Conservation (phyloP, 305 asterid genomes). For the Salvia sclarea region DNA sequence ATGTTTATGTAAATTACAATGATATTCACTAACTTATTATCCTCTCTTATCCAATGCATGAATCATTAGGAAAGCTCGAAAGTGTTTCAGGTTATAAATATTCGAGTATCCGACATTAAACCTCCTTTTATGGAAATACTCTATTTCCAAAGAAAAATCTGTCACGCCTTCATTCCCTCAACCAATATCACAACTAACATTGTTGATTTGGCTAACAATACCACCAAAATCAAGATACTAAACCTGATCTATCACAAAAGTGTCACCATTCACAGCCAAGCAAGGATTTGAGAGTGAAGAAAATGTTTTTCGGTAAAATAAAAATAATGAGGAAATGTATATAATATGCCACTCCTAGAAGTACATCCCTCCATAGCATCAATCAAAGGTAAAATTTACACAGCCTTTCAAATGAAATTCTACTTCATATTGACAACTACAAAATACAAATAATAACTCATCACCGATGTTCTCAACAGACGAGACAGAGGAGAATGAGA, state of each 20-base stretch:
- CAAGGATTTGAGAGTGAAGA: not conserved
- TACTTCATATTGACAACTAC: conserved; percentile 40
- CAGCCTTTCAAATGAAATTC: conserved; percentile 19
- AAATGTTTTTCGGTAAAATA: not conserved
- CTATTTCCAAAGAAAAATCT: too few species aligned
- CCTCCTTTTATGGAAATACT: too few species aligned
- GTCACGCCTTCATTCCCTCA: not conserved
- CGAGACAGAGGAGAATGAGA: conserved; percentile 15
- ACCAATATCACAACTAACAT: not conserved
- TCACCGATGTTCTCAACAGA: conserved; percentile 23
- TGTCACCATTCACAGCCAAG: not conserved
- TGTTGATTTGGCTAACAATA: not conserved
- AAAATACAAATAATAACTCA: conserved; percentile 21
- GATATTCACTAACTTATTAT: too few species aligned
- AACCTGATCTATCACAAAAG: too few species aligned
- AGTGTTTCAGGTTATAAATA: too few species aligned
- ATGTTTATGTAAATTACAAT: too few species aligned
- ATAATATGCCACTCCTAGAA: not conserved
- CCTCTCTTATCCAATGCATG: too few species aligned
- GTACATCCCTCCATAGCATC: not conserved
- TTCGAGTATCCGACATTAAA: too few species aligned
- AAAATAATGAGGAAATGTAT: not conserved
- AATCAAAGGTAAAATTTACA: conserved; percentile 24
- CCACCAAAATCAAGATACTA: too few species aligned
- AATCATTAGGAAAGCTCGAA: too few species aligned